A percentile compares a stretch with the other conserved stretches of the same genome.
Evolutionary conservation across 352 stramenopile species (phyloP).

Genomic region (Phytophthora rubi): DNA sequence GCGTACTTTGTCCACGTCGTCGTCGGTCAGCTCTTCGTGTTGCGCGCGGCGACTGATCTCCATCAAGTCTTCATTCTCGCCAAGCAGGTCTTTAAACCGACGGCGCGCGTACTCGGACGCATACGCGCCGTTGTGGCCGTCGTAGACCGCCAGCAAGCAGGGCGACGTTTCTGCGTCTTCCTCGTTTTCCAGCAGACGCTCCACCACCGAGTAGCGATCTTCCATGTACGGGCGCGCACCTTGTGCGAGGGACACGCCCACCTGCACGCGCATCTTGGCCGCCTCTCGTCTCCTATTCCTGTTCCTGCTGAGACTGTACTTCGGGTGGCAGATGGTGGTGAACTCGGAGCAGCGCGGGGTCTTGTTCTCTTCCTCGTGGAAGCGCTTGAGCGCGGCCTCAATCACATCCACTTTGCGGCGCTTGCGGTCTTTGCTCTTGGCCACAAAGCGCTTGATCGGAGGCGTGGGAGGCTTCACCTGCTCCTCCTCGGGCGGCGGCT

Average conservation of each 20-base stretch:
- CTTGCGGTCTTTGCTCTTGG: constrained; percentile 60
- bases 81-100: constrained; percentile 69
- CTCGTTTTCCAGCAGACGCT: constrained; percentile 60
- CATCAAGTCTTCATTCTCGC: constrained; percentile 50
- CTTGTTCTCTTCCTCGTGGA: constrained; percentile 45
- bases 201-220: constrained; percentile 71
- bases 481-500: constrained; percentile 23
- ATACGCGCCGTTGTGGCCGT: constrained; percentile 79
- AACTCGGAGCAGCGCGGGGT: constrained; percentile 54
- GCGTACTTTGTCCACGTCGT: constrained; percentile 61
- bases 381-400: constrained; percentile 63
- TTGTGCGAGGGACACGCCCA: constrained; percentile 62
- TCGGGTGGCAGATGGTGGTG: constrained; percentile 47
- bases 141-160: constrained; percentile 71
- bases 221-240: constrained; percentile 83
- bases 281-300: constrained; percentile 22
- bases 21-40: constrained; percentile 39
- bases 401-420: constrained; percentile 69
- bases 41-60: constrained; percentile 51
- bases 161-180: constrained; percentile 50
- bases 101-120: constrained; percentile 67
- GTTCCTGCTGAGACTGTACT: constrained; percentile 23
- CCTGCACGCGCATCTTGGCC: constrained; percentile 50
- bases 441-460: constrained; percentile 52
- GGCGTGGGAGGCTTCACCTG: constrained; percentile 15